Percentiles rank a stretch among this genome's conserved stretches.
Evolutionary conservation across 2,329 filamentous ascomycete genomes (phyloP).

Genomic region (Epichloe bromicola): DNA sequence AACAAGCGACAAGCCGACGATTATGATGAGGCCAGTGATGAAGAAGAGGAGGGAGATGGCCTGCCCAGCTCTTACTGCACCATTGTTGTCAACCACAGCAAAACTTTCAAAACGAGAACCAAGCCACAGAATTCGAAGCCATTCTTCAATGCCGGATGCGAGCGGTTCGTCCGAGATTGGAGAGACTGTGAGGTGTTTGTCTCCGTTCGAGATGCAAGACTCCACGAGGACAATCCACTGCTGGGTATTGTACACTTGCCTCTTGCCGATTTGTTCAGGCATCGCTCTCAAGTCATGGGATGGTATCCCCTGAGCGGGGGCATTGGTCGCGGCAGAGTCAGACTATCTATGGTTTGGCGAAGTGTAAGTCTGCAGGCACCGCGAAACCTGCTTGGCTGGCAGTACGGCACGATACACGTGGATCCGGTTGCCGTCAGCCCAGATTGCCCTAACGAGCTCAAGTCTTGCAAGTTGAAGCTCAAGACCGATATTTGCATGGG

Average conservation of each 20-base stretch:
- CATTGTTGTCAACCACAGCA: slow-evolving; percentile 61
- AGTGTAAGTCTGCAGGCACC: slow-evolving; percentile 52
- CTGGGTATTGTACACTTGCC: slow-evolving; percentile 60
- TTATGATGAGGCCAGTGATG: slow-evolving; percentile 34
- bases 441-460: slow-evolving; percentile 33
- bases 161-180: slow-evolving; percentile 60
- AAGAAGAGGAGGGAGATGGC: slow-evolving; percentile 49
- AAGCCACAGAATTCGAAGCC: slow-evolving; percentile 69
- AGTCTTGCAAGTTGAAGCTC: slow-evolving; percentile 43
- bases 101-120: slow-evolving; percentile 55
- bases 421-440: slow-evolving; percentile 33
- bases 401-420: slow-evolving; percentile 57
- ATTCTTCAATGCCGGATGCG: slow-evolving; percentile 66
- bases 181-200: slow-evolving; percentile 53
- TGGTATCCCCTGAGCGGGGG: slow-evolving; percentile 58
- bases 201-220: slow-evolving; percentile 51
- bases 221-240: slow-evolving; percentile 57
- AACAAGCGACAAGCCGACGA: slow-evolving; percentile 40
- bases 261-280: slow-evolving; percentile 45
- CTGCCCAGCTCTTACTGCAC: slow-evolving; percentile 60
- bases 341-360: slow-evolving; percentile 62
- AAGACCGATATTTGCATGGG: slow-evolving; percentile 41
- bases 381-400: slow-evolving; percentile 50
- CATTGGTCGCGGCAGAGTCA: slow-evolving; percentile 55
- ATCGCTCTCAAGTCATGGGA: slow-evolving; percentile 51